Evolutionary conservation across 495 filamentous ascomycete genomes (phyloP), one percentile per base, ranked within the genome.

Genomic region (Talaromyces proteolyticus): DNA sequence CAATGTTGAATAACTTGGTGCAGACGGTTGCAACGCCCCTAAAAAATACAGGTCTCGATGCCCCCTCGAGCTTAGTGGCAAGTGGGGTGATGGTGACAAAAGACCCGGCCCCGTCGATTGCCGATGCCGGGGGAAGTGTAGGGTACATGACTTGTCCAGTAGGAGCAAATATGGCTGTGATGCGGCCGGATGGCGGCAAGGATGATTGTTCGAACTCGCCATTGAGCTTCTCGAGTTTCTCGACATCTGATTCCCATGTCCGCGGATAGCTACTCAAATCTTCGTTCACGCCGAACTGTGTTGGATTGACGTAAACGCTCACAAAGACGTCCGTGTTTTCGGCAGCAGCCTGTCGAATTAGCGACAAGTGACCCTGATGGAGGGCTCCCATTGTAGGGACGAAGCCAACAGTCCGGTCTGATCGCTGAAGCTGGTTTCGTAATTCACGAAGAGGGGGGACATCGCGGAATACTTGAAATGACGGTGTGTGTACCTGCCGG

Each of bases 371-470:
- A 21, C 93, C 93, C 51, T 86, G 78, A 65, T 98, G 93, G 0
- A 98, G 78, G 14, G 93, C 93, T 36, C 93, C 93, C 92, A 98
- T 96, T 8, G 93, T 98, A 0, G 93, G 93, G 6, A 98, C 89
- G 8, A 98, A 80, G 40, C 87, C 90, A 43, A 98, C 82, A 16
- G 83, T 83, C 25, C 85, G 81, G 60, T 84, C 76, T 54, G 82
- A 74, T 44, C 83, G 73, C 39, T 85, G 70, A 24, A 92, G 78
- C 23, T 81, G 70, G 1, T 77, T 78, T 14, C 91, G 87, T 68
- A 84, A 80, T 57, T 79, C 63, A 42, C 91, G 89, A 29, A 96
- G 75, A 2, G 75, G 67, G 17, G 83, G 67, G 50, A 91, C 79
- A 56, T 86, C 81, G 53, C 84, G 85, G 66, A 93, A 84, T 57